Evolutionary conservation across 345 rosid genomes (phyloP).

Genomic region (Reutealis trisperma): DNA sequence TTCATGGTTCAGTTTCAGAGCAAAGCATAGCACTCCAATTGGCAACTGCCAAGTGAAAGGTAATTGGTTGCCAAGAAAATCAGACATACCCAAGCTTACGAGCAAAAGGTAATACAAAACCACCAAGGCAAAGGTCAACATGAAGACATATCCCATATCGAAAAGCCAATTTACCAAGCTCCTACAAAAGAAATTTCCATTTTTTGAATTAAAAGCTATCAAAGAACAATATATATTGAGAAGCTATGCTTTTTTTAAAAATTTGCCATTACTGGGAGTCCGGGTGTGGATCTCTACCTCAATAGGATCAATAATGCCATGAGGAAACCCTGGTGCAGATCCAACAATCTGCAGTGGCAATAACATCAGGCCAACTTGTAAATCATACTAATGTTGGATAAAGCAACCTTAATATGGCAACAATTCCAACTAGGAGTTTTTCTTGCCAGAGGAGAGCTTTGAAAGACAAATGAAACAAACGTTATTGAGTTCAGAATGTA

Average conservation of each 20-base stretch:
- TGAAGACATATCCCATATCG: constrained; percentile 81
- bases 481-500: constrained; percentile 8
- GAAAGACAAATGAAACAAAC: neutral
- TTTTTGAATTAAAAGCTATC: constrained; percentile 10
- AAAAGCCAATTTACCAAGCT: constrained; percentile 84
- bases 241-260: constrained; percentile 7
- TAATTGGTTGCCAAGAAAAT: neutral
- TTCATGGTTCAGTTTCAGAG: neutral
- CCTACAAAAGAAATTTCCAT: constrained; percentile 46
- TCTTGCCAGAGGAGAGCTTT: neutral
- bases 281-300: constrained; percentile 49
- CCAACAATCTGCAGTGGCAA: constrained; percentile 77
- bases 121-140: constrained; percentile 99
- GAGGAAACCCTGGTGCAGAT: constrained; percentile 98
- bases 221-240: constrained; percentile 1
- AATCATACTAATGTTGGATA: neutral
- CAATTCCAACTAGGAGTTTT: neutral
- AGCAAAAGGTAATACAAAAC: constrained; percentile 95
- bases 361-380: constrained; percentile 17
- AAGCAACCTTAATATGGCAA: neutral
- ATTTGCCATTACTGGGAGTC: neutral
- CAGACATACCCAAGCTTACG: constrained; percentile 67
- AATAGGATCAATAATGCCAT: constrained; percentile 95
- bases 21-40: neutral
- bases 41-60: neutral